phyloP scores from a whole-genome alignment of 1,284 basidiomycete species.

The Bondarzewia mesenterica region DNA sequence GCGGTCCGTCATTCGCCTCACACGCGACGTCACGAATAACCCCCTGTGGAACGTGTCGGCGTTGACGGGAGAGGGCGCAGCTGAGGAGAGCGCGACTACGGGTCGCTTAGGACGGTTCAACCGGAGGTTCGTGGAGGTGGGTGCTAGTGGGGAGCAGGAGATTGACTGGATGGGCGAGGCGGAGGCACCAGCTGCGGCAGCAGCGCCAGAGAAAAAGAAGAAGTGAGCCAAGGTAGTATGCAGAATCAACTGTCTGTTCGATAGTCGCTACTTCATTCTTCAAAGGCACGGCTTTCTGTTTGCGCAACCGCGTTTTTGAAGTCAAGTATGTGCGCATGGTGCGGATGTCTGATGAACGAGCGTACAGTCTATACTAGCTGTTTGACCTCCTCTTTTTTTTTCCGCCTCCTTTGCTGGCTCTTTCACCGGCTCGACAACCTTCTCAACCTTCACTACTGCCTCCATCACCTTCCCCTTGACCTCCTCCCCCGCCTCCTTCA shows the following conservation, averaged over 20 bases:
- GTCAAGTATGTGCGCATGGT: too few species aligned
- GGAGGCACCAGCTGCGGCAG: slow-evolving; percentile 1
- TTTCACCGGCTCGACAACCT: neutral
- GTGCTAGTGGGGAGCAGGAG: slow-evolving; percentile 12
- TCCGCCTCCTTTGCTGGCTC: neutral
- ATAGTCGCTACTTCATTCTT: too few species aligned
- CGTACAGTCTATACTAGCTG: too few species aligned
- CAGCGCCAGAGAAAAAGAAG: neutral
- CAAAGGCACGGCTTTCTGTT: too few species aligned
- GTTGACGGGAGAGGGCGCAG: slow-evolving; percentile 37
- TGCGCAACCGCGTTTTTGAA: too few species aligned
- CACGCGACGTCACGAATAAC: slow-evolving; percentile 82
- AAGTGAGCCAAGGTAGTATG: neutral
- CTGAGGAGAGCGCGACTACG: slow-evolving; percentile 60
- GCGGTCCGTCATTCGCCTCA: slow-evolving; percentile 61
- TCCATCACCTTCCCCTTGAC: slow-evolving; percentile 9
- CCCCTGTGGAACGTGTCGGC: slow-evolving; percentile 63
- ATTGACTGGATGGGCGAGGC: slow-evolving; percentile 32
- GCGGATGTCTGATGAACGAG: too few species aligned
- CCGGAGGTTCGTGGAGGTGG: slow-evolving; percentile 46
- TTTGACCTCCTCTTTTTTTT: too few species aligned
- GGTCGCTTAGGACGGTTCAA: slow-evolving; percentile 78
- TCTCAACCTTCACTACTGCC: slow-evolving; percentile 3
- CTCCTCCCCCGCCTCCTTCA: neutral
- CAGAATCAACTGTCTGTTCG: too few species aligned